These are phyloP conservation scores for Leccinum variicolor DNA, from an alignment of 768 basidiomycete species.

Conservation along the genomic window DNA sequence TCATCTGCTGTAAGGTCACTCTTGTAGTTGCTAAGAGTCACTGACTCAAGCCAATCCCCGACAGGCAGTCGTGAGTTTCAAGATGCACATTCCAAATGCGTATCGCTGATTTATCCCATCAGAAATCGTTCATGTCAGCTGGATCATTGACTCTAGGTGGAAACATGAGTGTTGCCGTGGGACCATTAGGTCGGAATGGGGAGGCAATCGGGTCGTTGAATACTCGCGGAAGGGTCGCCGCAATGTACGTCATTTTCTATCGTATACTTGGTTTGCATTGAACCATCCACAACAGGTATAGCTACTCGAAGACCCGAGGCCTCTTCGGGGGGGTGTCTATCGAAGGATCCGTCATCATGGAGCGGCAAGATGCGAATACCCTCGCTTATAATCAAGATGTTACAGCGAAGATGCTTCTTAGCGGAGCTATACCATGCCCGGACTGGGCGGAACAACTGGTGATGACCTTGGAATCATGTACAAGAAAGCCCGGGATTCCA, in stretches of 20 bases:
- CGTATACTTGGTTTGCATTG: background rate
- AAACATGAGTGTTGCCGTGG: constrained; percentile 84
- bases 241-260: constrained; percentile 57
- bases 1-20: constrained; percentile 57
- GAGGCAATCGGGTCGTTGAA: constrained; percentile 86
- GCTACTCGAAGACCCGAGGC: constrained; percentile 89
- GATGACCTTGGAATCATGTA: constrained; percentile 68
- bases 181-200: constrained; percentile 90
- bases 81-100: background rate
- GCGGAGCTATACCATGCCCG: constrained; percentile 70
- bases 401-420: constrained; percentile 75
- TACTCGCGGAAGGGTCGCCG: constrained; percentile 82
- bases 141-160: constrained; percentile 90
- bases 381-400: constrained; percentile 76
- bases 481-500: constrained; percentile 63
- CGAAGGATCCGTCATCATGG: constrained; percentile 88
- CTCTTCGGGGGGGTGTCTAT: constrained; percentile 90
- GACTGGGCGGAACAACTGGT: constrained; percentile 77
- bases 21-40: constrained; percentile 1
- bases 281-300: constrained; percentile 53
- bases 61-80: constrained; percentile 59
- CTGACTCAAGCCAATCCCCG: background rate
- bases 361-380: constrained; percentile 89
- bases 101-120: constrained; percentile 16
- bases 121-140: constrained; percentile 91